Base-by-base conservation (phyloP, 257 asterid genomes). In the Gentiana dahurica region DNA sequence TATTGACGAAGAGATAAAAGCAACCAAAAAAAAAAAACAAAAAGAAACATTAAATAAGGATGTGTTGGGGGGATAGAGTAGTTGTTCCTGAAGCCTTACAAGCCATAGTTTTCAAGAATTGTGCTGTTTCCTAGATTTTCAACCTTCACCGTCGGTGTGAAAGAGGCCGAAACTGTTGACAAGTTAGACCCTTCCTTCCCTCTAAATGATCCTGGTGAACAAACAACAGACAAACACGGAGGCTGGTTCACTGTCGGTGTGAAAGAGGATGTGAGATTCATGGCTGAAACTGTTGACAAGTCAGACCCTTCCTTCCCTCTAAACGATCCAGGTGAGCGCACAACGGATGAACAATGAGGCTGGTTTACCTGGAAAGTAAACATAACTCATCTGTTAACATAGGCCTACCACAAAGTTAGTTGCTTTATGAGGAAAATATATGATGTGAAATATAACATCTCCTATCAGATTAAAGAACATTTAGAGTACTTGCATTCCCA, bases 291-390 rank as follows among this genome's bases (percentile, higher is more conserved):
- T 53, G 82, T 63, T 34, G 65, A 69, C 65, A 81, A 68, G 78
- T 69, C 79, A 68, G 66, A 54, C 57, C 76, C 77, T 7, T 79
- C 94, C 73, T 80, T 79, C 63, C 74, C 76, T 6, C 67, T 59
- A 56, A 68, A 47, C 58, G 73, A 55, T 34, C 83, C 82, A 71
- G 95, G 94, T 59, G 94, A 81, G 72, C 87, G 79, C 72, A 78
- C 60, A 68, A 79, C 72, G 58, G 89, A 80, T 57, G 80, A 65
- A 68, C 69, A 66, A 49, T 83, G 68, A 48, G 75, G 59, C 45
- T 24, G 24, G 24, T 24, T 24, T 24, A 24, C 24, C 24, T 24
- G 24, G 24, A 24, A 24, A 24, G 24, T 24, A 24, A 24, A 24
- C 24, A 24, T 24, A 24, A 24, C 24, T 24, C 24, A 24, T 24